Evolutionary conservation across 2,329 filamentous ascomycete species (phyloP).

Genomic region (Orbilia brochopaga): DNA sequence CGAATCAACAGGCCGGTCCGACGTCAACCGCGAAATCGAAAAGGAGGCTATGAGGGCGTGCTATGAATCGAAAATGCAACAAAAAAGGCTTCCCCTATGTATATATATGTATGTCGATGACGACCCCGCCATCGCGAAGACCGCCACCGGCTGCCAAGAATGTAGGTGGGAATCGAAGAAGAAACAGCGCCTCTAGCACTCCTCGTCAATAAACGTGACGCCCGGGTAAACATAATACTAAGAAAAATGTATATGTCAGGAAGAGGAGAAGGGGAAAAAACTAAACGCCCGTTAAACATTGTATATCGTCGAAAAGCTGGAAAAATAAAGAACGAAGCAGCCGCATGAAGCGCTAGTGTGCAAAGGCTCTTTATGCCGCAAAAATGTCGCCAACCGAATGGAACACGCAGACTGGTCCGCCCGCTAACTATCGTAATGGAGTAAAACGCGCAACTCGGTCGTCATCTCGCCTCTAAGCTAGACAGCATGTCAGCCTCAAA

Average conservation of each 20-base stretch:
- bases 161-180: slow-evolving; percentile 10
- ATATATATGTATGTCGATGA: not conserved
- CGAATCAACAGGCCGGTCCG: not conserved
- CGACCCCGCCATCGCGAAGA: not conserved
- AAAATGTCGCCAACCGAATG: not conserved
- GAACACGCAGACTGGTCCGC: not conserved
- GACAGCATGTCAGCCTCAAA: slow-evolving; percentile 14
- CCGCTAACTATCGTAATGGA: not conserved
- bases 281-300: slow-evolving; percentile 4
- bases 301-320: not conserved
- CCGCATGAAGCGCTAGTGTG: not conserved
- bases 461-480: slow-evolving; percentile 25
- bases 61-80: not conserved
- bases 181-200: slow-evolving; percentile 27
- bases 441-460: not conserved
- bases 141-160: slow-evolving; percentile 8
- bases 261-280: not conserved
- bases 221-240: slow-evolving; percentile 11
- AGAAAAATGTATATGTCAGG: slow-evolving; percentile 4
- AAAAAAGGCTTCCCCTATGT: slow-evolving; percentile 2
- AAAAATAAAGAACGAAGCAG: not conserved
- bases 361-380: not conserved
- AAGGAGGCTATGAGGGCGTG: not conserved
- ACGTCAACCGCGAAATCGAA: not conserved
- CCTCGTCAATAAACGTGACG: slow-evolving; percentile 26